phyloP scores from a whole-genome alignment of 2,329 filamentous ascomycete genomes.

The Pseudogymnoascus sp. region DNA sequence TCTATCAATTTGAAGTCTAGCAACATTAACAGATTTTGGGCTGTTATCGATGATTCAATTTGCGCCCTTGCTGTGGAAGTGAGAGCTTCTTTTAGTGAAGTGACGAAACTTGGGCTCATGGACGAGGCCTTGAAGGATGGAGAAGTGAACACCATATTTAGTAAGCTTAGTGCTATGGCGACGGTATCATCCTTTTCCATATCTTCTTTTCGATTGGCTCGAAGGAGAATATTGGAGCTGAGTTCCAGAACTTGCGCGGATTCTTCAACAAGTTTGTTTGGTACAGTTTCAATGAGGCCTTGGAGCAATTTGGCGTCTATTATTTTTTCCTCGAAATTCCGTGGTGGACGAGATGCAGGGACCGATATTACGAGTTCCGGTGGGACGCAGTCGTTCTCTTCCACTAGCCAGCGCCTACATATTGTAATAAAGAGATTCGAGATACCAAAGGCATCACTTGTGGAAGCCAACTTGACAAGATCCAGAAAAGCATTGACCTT shows the following conservation, averaged over 20 bases:
- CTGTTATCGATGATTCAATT: constrained; percentile 41
- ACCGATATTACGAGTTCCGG: constrained; percentile 21
- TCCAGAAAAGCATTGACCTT: constrained; percentile 42
- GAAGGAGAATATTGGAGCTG: constrained; percentile 47
- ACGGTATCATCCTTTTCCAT: constrained; percentile 40
- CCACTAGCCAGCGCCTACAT: constrained; percentile 48
- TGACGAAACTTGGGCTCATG: constrained; percentile 32
- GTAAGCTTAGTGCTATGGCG: constrained; percentile 48
- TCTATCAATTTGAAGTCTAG: constrained; percentile 40
- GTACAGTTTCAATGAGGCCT: constrained; percentile 53
- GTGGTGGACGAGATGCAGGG: not conserved
- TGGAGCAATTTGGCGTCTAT: constrained; percentile 55
- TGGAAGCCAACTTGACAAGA: constrained; percentile 35
- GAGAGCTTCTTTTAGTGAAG: constrained; percentile 42
- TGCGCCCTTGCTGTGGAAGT: constrained; percentile 32
- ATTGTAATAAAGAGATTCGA: constrained; percentile 52
- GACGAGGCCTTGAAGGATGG: constrained; percentile 45
- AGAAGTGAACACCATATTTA: constrained; percentile 51
- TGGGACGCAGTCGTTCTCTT: constrained; percentile 12
- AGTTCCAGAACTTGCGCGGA: constrained; percentile 58
- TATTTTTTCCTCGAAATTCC: constrained; percentile 40
- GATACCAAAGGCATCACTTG: constrained; percentile 35
- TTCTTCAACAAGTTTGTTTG: constrained; percentile 53
- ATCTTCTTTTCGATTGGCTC: constrained; percentile 26
- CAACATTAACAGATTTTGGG: constrained; percentile 46